Evolutionary conservation across 306 rosid genomes (phyloP).

Genomic region (Vigna hirtella): DNA sequence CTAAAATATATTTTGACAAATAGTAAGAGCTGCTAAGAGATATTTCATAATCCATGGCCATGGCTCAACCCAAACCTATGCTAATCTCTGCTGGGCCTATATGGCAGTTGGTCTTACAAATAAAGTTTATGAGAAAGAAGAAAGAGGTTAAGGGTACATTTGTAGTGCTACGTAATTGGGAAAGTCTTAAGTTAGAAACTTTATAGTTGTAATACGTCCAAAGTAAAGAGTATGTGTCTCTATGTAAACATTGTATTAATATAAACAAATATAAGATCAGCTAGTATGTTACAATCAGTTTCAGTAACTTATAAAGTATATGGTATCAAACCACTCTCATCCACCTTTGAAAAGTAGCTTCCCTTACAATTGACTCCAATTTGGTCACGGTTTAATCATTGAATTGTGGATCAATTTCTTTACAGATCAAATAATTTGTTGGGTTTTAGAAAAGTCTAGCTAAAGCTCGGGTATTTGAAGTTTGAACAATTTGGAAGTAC

Average conservation of each 20-base stretch:
- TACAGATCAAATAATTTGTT: background rate
- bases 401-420: background rate
- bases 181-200: background rate
- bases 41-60: constrained; percentile 2
- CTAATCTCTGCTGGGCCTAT: background rate
- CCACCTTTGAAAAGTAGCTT: background rate
- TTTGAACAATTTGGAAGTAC: constrained; percentile 1
- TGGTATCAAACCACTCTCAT: background rate
- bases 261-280: background rate
- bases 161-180: background rate
- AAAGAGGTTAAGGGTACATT: no score
- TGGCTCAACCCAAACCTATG: background rate
- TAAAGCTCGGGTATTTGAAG: background rate
- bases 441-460: background rate
- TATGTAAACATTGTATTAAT: background rate
- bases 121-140: no score
- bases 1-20: no score
- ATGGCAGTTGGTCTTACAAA: no score
- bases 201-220: background rate
- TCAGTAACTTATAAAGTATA: background rate
- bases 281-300: background rate
- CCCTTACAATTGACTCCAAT: background rate
- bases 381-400: background rate
- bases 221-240: background rate
- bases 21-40: background rate